These are phyloP conservation scores for Heliamphora exappendiculata DNA, from an alignment of 148 eudicot genomes.

Conservation along the genomic window DNA sequence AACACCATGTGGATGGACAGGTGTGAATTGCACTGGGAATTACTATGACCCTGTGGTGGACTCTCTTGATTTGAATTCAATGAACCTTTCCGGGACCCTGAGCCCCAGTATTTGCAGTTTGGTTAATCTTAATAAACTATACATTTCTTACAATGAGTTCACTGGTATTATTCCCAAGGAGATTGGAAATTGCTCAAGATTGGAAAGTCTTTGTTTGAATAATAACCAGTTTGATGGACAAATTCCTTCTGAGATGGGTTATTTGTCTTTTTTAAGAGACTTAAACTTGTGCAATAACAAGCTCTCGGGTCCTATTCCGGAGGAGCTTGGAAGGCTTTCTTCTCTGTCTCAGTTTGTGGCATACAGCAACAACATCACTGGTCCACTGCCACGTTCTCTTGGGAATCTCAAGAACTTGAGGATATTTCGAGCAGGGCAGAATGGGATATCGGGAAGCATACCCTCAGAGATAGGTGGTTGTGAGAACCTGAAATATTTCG, in stretches of 20 bases:
- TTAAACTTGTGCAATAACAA: slow-evolving; percentile 84
- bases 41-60: slow-evolving; percentile 32
- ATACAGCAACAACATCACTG: slow-evolving; percentile 60
- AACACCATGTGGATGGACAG: slow-evolving; percentile 83
- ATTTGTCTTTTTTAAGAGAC: slow-evolving; percentile 38
- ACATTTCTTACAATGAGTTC: slow-evolving; percentile 53
- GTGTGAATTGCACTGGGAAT: slow-evolving; percentile 57
- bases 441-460: slow-evolving; percentile 60
- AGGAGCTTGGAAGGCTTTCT: slow-evolving; percentile 69
- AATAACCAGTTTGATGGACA: slow-evolving; percentile 56
- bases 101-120: slow-evolving; percentile 64
- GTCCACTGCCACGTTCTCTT: slow-evolving; percentile 61
- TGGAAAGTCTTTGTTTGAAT: slow-evolving; percentile 49
- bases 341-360: slow-evolving; percentile 59
- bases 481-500: slow-evolving; percentile 50
- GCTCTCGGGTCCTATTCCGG: slow-evolving; percentile 67
- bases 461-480: slow-evolving; percentile 76
- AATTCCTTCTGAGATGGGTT: slow-evolving; percentile 68
- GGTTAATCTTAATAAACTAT: slow-evolving; percentile 33
- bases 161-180: slow-evolving; percentile 54
- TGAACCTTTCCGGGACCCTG: slow-evolving; percentile 72
- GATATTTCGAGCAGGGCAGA: slow-evolving; percentile 80
- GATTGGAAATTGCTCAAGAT: slow-evolving; percentile 52
- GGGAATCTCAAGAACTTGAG: slow-evolving; percentile 56
- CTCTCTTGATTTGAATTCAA: slow-evolving; percentile 47